These are phyloP conservation scores for Pyrus betulifolia DNA, from an alignment of 306 rosid genomes.

Conservation along the genomic window DNA sequence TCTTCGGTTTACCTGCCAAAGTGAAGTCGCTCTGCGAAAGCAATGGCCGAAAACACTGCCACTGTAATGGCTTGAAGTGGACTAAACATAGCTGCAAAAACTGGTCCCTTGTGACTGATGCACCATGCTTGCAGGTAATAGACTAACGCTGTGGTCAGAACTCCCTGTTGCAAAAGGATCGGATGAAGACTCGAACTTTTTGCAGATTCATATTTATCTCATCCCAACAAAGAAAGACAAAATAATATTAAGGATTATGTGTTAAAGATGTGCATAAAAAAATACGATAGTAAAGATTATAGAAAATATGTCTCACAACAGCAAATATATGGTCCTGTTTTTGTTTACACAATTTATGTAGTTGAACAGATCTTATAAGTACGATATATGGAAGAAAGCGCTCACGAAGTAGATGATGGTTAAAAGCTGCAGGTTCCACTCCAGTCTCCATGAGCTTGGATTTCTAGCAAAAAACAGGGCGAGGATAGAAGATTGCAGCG, in stretches of 20 bases:
- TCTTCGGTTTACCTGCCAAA: constrained; percentile 17
- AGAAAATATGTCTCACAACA: not conserved
- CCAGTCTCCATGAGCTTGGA: constrained; percentile 24
- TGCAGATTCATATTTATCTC: not conserved
- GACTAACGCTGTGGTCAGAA: constrained; percentile 19
- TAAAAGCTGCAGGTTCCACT: constrained; percentile 26
- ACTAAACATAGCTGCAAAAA: constrained; percentile 35
- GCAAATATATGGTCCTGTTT: not conserved
- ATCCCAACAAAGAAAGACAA: not conserved
- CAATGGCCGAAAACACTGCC: constrained; percentile 24
- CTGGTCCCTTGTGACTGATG: constrained; percentile 31
- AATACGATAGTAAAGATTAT: too few species aligned
- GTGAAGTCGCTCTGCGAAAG: constrained; percentile 27
- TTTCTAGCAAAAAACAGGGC: constrained; percentile 20
- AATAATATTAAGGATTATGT: not conserved
- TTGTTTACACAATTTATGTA: too few species aligned
- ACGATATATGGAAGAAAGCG: not conserved
- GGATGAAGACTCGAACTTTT: not conserved
- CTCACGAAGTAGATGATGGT: constrained; percentile 34
- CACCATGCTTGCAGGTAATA: constrained; percentile 36
- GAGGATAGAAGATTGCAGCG: constrained; percentile 27
- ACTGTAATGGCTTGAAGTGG: constrained; percentile 22
- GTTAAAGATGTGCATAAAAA: too few species aligned
- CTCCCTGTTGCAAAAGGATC: constrained; percentile 12
- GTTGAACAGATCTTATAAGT: too few species aligned